Evolutionary conservation across 2,329 filamentous ascomycete species (phyloP).

Genomic region (Lojkania enalia): DNA sequence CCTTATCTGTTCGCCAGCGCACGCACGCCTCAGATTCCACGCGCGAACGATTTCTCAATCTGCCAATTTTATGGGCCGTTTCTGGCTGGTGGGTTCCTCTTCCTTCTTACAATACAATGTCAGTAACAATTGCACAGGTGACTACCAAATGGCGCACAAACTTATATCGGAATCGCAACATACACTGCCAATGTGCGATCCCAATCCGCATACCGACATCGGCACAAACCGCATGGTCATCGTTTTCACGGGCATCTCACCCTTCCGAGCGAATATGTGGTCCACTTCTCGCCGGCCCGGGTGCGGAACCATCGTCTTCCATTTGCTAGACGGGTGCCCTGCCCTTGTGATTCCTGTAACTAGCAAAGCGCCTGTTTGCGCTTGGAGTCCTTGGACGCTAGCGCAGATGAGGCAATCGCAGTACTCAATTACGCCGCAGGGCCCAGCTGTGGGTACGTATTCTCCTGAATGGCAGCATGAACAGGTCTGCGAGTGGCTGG

Average conservation of each 20-base stretch:
- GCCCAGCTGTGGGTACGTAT: conserved; percentile 19
- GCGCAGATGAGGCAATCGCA: conserved; percentile 29
- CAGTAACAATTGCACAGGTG: conserved; percentile 18
- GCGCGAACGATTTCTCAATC: conserved; percentile 42
- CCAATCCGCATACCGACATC: conserved; percentile 32
- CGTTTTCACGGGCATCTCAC: conserved; percentile 45
- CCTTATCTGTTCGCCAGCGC: conserved; percentile 43
- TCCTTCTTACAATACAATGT: neutral
- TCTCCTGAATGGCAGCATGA: conserved; percentile 35
- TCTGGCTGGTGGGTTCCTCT: conserved; percentile 29
- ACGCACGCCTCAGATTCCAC: conserved; percentile 36
- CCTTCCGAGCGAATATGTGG: conserved; percentile 43
- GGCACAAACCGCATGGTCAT: conserved; percentile 41
- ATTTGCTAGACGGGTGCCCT: conserved; percentile 43
- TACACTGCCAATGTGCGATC: conserved; percentile 38
- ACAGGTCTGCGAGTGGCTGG: conserved; percentile 42
- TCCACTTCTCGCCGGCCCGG: conserved; percentile 43
- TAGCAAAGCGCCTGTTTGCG: conserved; percentile 29
- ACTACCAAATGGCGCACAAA: conserved; percentile 44
- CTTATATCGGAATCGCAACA: conserved; percentile 37
- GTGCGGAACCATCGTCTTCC: conserved; percentile 42
- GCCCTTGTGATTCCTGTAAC: conserved; percentile 43
- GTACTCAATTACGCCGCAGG: conserved; percentile 11
- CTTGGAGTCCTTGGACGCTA: conserved; percentile 42
- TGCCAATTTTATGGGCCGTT: conserved; percentile 45